Evolutionary conservation across 176 grass and related monocot genomes (phyloP).

Genomic region (Pontederia paniculata): DNA sequence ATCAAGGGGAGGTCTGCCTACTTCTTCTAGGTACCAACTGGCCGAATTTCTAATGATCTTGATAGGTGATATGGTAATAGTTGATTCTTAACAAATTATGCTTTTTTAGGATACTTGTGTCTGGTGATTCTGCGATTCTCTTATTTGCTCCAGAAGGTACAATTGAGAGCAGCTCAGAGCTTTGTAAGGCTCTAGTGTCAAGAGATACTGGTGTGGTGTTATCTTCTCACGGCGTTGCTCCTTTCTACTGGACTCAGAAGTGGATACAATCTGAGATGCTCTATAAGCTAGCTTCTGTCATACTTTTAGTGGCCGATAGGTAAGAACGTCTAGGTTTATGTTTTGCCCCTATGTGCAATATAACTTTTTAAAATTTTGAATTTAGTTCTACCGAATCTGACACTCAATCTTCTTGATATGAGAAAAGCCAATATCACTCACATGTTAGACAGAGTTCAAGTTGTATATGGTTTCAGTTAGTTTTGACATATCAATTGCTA

Average conservation of each 20-base stretch:
- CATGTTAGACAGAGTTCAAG: too few species aligned
- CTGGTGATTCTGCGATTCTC: conserved; percentile 35
- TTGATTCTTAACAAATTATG: conserved; percentile 16
- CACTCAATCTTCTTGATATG: too few species aligned
- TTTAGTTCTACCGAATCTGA: too few species aligned
- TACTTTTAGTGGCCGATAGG: conserved; percentile 69
- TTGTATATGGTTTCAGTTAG: too few species aligned
- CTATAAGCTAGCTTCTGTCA: conserved; percentile 32
- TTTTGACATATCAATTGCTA: too few species aligned
- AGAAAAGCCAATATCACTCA: too few species aligned
- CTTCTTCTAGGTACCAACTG: conserved; percentile 54
- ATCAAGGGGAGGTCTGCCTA: conserved; percentile 61
- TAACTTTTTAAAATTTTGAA: background rate
- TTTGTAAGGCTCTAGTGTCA: conserved; percentile 39
- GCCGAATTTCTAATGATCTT: background rate
- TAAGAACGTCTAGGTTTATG: conserved; percentile 20
- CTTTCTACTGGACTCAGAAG: conserved; percentile 42
- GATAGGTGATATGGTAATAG: background rate
- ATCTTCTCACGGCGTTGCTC: conserved; percentile 37
- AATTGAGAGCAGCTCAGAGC: conserved; percentile 27
- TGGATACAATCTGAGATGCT: conserved; percentile 19
- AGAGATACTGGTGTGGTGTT: conserved; percentile 46
- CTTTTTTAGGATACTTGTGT: conserved; percentile 51
- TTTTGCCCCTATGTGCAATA: background rate
- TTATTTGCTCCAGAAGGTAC: conserved; percentile 59